These are phyloP conservation scores for Carex myosuroides DNA, from an alignment of 176 grass and related monocot genomes.

Conservation along the genomic window DNA sequence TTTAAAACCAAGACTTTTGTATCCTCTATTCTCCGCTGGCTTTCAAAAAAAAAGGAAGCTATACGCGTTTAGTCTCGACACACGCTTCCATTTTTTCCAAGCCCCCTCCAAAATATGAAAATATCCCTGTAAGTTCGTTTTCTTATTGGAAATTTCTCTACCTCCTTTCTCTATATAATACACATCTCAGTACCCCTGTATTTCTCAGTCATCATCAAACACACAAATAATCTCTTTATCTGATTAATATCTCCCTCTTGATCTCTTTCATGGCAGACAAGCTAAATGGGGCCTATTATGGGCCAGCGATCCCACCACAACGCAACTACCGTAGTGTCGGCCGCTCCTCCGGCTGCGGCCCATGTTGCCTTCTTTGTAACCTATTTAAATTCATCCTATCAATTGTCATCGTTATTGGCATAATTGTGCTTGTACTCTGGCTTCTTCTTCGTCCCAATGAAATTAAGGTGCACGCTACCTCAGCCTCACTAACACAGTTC, in stretches of 20 bases:
- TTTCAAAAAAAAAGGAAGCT: conserved; percentile 15
- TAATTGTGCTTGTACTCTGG: conserved; percentile 38
- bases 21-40: neutral
- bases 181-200: neutral
- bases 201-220: conserved; percentile 8
- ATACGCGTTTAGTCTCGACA: neutral
- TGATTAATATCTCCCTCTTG: neutral
- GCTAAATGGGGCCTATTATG: conserved; percentile 45
- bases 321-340: conserved; percentile 16
- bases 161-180: conserved; percentile 29
- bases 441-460: conserved; percentile 36
- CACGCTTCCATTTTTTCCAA: conserved; percentile 9
- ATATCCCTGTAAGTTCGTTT: neutral
- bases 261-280: neutral
- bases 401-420: conserved; percentile 27
- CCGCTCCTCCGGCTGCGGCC: neutral
- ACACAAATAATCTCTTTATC: neutral
- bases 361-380: conserved; percentile 22
- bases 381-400: conserved; percentile 32
- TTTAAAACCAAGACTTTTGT: conserved; percentile 20
- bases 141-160: neutral
- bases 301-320: conserved; percentile 34
- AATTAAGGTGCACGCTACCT: conserved; percentile 36
- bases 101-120: neutral
- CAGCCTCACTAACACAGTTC: conserved; percentile 48